These are phyloP conservation scores for Colletotrichum sp. DNA, from an alignment of 2,329 filamentous ascomycete species.

Conservation along the genomic window DNA sequence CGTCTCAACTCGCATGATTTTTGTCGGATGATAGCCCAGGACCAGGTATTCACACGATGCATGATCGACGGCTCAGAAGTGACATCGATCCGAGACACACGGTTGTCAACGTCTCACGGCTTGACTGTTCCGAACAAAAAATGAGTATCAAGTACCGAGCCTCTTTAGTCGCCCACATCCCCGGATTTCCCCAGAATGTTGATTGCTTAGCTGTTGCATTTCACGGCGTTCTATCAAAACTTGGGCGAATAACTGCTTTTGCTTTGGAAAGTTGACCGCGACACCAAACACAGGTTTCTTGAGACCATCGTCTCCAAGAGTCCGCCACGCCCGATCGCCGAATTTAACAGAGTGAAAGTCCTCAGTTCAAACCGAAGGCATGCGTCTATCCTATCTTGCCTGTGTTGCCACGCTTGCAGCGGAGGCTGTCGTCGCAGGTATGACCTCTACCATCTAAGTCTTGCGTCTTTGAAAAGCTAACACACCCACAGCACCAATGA, in stretches of 20 bases:
- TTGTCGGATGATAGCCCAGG: slow-evolving; percentile 7
- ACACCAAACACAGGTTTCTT: background rate
- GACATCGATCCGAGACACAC: background rate
- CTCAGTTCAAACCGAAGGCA: background rate
- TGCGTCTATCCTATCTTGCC: background rate
- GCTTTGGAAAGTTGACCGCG: background rate
- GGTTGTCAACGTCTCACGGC: slow-evolving; percentile 19
- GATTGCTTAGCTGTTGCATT: background rate
- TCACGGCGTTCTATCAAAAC: background rate
- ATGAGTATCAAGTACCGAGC: slow-evolving; percentile 3
- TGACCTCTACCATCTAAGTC: too few species aligned
- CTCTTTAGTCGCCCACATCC: background rate
- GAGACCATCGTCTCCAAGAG: background rate
- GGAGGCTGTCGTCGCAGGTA: background rate
- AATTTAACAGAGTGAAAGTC: background rate
- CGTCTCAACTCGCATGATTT: background rate
- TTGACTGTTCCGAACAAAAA: slow-evolving; percentile 1
- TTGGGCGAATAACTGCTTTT: background rate
- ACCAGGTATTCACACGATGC: background rate
- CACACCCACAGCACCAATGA: background rate
- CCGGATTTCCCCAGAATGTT: background rate
- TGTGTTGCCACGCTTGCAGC: background rate
- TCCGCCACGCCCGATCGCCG: background rate
- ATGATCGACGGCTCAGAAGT: background rate
- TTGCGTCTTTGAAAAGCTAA: background rate